These are phyloP conservation scores for Entrophospora sp. DNA, from an alignment of 192 early-diverging fungal genomes.

Conservation along the genomic window DNA sequence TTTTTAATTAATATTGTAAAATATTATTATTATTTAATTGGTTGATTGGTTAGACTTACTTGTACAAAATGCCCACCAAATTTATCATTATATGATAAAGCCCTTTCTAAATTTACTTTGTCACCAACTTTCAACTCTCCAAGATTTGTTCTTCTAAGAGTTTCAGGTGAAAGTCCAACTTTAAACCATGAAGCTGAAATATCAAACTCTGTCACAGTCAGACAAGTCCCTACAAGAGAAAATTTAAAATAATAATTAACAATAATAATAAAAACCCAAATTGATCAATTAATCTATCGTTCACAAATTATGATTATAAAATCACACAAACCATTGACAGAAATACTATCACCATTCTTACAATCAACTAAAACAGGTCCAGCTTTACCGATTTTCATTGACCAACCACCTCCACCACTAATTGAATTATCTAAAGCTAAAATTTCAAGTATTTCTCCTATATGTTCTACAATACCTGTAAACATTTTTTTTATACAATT, in stretches of 20 bases:
- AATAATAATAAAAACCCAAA: not conserved
- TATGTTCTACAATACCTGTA: constrained; percentile 92
- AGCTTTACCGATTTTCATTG: constrained; percentile 69
- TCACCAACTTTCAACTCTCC: constrained; percentile 72
- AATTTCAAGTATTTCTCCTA: constrained; percentile 69
- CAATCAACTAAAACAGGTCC: constrained; percentile 68
- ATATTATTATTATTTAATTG: not conserved
- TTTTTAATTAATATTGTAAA: not conserved
- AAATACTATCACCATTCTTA: constrained; percentile 89
- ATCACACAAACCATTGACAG: constrained; percentile 64
- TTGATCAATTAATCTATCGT: not conserved
- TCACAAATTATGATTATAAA: not conserved
- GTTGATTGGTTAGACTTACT: constrained; percentile 25
- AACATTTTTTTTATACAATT: constrained; percentile 76
- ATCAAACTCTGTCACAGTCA: constrained; percentile 94
- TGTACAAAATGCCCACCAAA: constrained; percentile 98
- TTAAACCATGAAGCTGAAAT: constrained; percentile 74
- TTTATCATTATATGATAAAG: constrained; percentile 75
- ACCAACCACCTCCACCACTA: constrained; percentile 82
- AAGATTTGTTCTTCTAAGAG: constrained; percentile 84
- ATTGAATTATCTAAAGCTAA: constrained; percentile 59
- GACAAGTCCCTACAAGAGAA: constrained; percentile 62
- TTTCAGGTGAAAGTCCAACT: constrained; percentile 89
- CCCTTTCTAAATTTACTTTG: constrained; percentile 90
- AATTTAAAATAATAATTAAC: not conserved